These are phyloP conservation scores for Phialophora expanda DNA, from an alignment of 2,329 filamentous ascomycete species.

Conservation along the genomic window DNA sequence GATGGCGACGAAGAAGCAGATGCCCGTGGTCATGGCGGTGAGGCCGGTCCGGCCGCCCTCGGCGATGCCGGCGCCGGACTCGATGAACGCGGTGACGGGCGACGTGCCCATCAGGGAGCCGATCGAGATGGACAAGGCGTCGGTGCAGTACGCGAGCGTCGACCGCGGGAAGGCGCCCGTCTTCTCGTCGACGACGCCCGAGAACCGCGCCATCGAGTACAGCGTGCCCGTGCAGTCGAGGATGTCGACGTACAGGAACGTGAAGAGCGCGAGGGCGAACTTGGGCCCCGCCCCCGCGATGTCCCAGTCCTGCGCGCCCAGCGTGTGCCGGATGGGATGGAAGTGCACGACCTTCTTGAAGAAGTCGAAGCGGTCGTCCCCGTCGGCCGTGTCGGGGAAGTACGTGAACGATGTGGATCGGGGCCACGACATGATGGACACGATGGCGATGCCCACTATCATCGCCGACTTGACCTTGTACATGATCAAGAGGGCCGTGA, in stretches of 20 bases:
- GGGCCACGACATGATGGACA: constrained; percentile 88
- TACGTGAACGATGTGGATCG: constrained; percentile 75
- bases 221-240: constrained; percentile 84
- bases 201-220: constrained; percentile 88
- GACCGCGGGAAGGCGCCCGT: constrained; percentile 89
- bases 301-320: constrained; percentile 76
- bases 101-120: constrained; percentile 77
- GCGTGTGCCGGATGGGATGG: constrained; percentile 71
- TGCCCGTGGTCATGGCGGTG: constrained; percentile 76
- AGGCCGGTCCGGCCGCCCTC: constrained; percentile 84
- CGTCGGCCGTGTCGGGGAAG: constrained; percentile 74
- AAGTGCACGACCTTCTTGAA: constrained; percentile 88
- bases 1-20: constrained; percentile 84
- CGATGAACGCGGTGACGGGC: constrained; percentile 84
- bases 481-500: constrained; percentile 80
- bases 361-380: constrained; percentile 76
- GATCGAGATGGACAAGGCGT: constrained; percentile 79
- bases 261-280: constrained; percentile 82
- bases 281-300: constrained; percentile 71
- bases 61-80: constrained; percentile 84
- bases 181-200: constrained; percentile 76
- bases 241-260: constrained; percentile 89
- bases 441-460: constrained; percentile 79
- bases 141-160: constrained; percentile 80
- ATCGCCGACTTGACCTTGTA: constrained; percentile 87